These are phyloP conservation scores for Nicotiana obtusifolia DNA, from an alignment of 257 asterid genomes.

Conservation along the genomic window DNA sequence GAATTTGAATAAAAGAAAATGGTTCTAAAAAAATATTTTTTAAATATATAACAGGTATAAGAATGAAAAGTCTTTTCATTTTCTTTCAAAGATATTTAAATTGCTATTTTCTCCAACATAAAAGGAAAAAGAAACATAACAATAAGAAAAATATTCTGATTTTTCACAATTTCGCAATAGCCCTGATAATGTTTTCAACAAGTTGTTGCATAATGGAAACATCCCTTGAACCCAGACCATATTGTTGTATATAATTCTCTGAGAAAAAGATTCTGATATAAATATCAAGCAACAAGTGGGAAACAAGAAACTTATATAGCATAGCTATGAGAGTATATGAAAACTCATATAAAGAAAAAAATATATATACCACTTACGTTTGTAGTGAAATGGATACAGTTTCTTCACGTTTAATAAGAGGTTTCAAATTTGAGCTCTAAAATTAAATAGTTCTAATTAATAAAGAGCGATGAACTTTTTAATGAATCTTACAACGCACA, in stretches of 20 bases:
- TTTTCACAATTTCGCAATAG: no score
- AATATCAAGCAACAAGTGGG: not conserved
- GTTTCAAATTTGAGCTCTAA: not conserved
- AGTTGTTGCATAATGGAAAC: not conserved
- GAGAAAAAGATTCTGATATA: not conserved
- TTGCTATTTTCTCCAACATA: no score
- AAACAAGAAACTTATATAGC: not conserved
- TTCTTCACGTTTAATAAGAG: not conserved
- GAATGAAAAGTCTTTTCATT: not conserved
- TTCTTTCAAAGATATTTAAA: not conserved
- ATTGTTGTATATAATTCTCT: not conserved
- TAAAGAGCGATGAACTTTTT: no score
- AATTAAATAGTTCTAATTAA: no score
- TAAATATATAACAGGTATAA: no score
- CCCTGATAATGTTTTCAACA: not conserved
- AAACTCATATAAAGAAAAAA: no score
- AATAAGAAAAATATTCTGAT: no score
- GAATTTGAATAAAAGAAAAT: not conserved
- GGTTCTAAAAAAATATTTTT: not conserved
- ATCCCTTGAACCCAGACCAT: not conserved
- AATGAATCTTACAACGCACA: fast-evolving
- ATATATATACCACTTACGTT: no score
- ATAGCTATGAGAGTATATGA: not conserved
- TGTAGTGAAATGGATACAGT: no score
- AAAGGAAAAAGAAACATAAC: no score